Base-by-base conservation (phyloP, 2,329 filamentous ascomycete species). In the Zarea fungicola region DNA sequence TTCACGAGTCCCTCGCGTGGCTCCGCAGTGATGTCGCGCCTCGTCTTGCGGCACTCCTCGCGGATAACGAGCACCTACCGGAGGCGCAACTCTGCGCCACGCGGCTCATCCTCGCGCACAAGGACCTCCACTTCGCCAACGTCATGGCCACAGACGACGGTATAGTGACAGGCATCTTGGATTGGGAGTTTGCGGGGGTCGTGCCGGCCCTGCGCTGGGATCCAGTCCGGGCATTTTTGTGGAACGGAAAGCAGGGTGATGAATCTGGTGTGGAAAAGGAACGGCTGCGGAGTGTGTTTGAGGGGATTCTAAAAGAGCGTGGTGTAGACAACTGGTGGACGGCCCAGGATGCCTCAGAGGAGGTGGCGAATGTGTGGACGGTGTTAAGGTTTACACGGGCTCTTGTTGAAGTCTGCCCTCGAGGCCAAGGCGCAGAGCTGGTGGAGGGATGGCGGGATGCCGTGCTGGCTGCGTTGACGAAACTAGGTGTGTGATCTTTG, bases 171-270 rank as follows among this genome's bases (percentile, higher is more conserved):
- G 60, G 52, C 1, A 55, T 70, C 11, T 51, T 66, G 10, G 64
- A 65, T 57, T 70, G 65, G 66, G 68, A 69, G 50, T 70, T 70
- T 35, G 55, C 62, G 1, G 58, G 58, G 14, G 56, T 69, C 1
- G 62, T 71, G 13, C 65, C 68, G 1, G 56, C 57, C 6, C 54
- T 55, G 22, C 55, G 58, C 13, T 72, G 67, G 66, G 63, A 67
- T 42, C 65, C 67, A 2, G 54, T 54, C 4, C 51, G 56, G n/a
- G 60, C 62, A 7, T 69, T 70, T 40, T 54, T 67, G 2, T 68
- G 64, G 63, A 67, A 63, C 36, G 58, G 52, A 19, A 52, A 44
- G 50, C 43, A 31, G n/a, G 47, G 31, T 23, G 53, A 52, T 10
- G 58, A 56, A 5, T 51, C 56, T 7, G 48, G 52, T 16, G 49